Percentiles rank a stretch among this genome's conserved stretches.
Evolutionary conservation across 768 basidiomycete genomes (phyloP).

Genomic region (Mycena rosella): DNA sequence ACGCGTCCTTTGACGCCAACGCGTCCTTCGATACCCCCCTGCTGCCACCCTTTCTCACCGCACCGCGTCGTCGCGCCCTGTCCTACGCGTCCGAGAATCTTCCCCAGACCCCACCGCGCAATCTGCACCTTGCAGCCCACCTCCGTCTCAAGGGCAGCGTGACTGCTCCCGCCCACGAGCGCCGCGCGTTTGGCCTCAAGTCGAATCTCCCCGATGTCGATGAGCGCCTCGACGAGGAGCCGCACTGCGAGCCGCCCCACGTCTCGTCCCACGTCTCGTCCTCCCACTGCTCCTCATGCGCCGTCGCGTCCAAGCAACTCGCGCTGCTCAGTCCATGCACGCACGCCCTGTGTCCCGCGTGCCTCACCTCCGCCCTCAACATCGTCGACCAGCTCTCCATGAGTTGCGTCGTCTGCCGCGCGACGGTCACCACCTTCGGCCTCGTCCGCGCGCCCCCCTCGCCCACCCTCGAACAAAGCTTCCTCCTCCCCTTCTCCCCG

Average conservation of each 20-base stretch:
- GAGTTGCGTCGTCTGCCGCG: conserved; percentile 85
- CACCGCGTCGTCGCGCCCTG: conserved; percentile 35
- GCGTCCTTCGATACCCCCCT: conserved; percentile 30
- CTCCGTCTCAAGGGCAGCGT: conserved; percentile 62
- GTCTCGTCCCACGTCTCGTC: conserved; percentile 40
- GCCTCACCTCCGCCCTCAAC: conserved; percentile 88
- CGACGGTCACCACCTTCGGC: conserved; percentile 77
- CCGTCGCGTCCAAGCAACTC: conserved; percentile 49
- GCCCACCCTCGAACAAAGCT: conserved; percentile 32
- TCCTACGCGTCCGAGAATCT: conserved; percentile 38
- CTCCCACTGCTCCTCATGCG: conserved; percentile 50
- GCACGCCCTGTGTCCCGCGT: conserved; percentile 83
- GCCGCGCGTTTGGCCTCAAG: conserved; percentile 37
- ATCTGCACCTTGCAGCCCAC: conserved; percentile 51
- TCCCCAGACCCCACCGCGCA: conserved; percentile 58
- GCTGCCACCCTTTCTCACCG: conserved; percentile 34
- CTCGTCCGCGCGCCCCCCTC: conserved; percentile 49
- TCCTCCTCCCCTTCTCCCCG: conserved; percentile 32
- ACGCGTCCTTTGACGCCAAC: conserved; percentile 31
- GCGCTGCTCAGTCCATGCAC: conserved; percentile 81
- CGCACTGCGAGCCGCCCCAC: conserved; percentile 20
- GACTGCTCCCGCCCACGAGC: conserved; percentile 60
- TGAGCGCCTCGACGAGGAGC: conserved; percentile 31
- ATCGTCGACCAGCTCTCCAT: conserved; percentile 93
- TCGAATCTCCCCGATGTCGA: conserved; percentile 37